Base-by-base conservation (phyloP, 169 alveolate species). In the Cryptosporidium baileyi region DNA sequence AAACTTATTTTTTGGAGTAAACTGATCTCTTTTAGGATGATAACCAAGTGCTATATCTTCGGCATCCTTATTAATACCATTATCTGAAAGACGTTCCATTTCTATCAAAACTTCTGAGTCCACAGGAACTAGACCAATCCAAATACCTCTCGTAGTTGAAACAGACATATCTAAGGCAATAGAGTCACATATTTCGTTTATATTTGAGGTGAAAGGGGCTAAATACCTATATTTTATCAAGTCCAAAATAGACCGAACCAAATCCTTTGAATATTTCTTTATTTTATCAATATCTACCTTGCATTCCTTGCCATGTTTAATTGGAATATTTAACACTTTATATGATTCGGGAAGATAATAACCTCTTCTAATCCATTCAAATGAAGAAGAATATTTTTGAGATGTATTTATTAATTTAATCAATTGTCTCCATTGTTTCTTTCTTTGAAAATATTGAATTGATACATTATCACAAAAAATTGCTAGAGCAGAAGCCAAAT, bases 351-450 rank as follows among this genome's bases (percentile, higher is more conserved):
- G 85, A 38, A 74, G 36, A 57, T 74, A 74, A 22, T 15, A 74
- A 15, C 85, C 85, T 15, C 67, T 74, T 52, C 85, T 74, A 51
- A 74, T 17, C 85, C 85, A 74, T 36, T 11, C 40, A 41, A 74
- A 74, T 26, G 51, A 40, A 26, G 43, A 4, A 8, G 67, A 51
- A 36, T 74, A 74, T 38, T 74, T 74, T 32, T 28, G 74, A 1
- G 74, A 22, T 13, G 15, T 57, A 5, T 19, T 34, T 40, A 74
- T 74, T 0, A 74, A 38, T 26, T 51, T 74, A 36, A 74, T 22
- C 38, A 74, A 57, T 38, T 74, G 85, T 26, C 85, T 74, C 85
- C 85, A 74, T 57, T 74, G 85, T 38, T 57, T 74, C 28, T 74
- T 74, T 15, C 85, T 51, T 54, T 74, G 74, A 41, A 74, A 74